phyloP scores from a whole-genome alignment of 1,284 basidiomycete species.

The Uromyces viciae-fabae region DNA sequence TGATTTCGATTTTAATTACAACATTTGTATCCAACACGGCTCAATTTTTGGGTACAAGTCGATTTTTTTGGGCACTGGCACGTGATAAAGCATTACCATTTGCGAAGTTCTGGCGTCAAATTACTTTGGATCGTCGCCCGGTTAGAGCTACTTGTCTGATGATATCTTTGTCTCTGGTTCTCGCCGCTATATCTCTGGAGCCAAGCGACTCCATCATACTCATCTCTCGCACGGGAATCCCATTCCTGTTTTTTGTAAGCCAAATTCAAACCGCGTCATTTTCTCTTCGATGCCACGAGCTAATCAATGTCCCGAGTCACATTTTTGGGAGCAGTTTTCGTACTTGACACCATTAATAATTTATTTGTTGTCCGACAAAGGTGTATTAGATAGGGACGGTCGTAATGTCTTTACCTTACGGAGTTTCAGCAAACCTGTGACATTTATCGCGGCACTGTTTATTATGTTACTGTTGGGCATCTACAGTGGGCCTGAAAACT shows the following conservation, averaged over 20 bases:
- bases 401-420: constrained; percentile 28
- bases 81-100: constrained; percentile 35
- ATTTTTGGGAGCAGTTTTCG: background rate
- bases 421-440: constrained; percentile 24
- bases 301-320: no score
- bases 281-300: no score
- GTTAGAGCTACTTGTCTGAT: constrained; percentile 17
- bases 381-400: constrained; percentile 28
- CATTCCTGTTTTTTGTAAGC: background rate
- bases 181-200: background rate
- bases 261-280: no score
- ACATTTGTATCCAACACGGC: constrained; percentile 18
- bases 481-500: background rate
- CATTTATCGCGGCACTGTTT: background rate
- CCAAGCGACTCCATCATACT: background rate
- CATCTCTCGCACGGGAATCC: no score
- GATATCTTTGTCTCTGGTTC: background rate
- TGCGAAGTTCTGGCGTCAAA: constrained; percentile 4
- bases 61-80: constrained; percentile 44
- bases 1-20: background rate
- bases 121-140: constrained; percentile 4
- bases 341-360: constrained; percentile 28
- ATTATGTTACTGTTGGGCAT: background rate
- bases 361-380: constrained; percentile 25
- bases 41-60: constrained; percentile 30